These are phyloP conservation scores for Mucor indicus DNA, from an alignment of 371 early-diverging fungal species.

Conservation along the genomic window DNA sequence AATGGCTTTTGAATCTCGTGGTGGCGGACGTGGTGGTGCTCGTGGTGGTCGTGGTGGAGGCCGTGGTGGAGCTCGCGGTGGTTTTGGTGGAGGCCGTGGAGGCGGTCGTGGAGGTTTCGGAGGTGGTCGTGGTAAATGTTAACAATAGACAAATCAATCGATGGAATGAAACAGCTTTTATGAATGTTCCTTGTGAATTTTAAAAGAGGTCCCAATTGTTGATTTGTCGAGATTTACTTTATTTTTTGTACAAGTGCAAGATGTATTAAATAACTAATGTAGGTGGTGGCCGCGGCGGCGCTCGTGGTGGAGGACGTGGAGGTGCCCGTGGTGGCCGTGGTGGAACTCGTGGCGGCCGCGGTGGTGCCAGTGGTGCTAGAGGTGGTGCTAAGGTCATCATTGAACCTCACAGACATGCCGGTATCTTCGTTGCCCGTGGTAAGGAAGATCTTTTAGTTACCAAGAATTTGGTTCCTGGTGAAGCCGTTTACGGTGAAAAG, in stretches of 20 bases:
- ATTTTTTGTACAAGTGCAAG: too few relatives aligned
- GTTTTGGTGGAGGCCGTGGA: conserved; percentile 16
- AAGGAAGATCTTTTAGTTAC: conserved; percentile 99
- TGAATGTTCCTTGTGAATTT: too few relatives aligned
- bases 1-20: conserved; percentile 29
- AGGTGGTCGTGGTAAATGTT: too few relatives aligned
- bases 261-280: too few relatives aligned
- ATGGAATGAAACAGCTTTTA: too few relatives aligned
- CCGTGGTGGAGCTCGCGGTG: conserved; percentile 17
- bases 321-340: too few relatives aligned
- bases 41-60: conserved; percentile 25
- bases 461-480: conserved; percentile 98
- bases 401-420: conserved; percentile 97
- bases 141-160: too few relatives aligned
- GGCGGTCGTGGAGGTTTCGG: conserved; percentile 9
- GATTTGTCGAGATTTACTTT: too few relatives aligned
- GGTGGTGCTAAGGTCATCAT: conserved; percentile 63
- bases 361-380: conserved; percentile 4
- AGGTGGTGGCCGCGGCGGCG: conserved; percentile 39
- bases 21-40: conserved; percentile 39
- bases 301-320: conserved; percentile 14
- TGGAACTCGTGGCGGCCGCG: background rate
- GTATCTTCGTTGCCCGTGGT: conserved; percentile 96
- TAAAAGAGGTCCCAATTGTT: too few relatives aligned
- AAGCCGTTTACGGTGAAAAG: conserved; percentile 99